Conservation (phyloP, 139 green algal species). For the Coelastrella sp. region DNA sequence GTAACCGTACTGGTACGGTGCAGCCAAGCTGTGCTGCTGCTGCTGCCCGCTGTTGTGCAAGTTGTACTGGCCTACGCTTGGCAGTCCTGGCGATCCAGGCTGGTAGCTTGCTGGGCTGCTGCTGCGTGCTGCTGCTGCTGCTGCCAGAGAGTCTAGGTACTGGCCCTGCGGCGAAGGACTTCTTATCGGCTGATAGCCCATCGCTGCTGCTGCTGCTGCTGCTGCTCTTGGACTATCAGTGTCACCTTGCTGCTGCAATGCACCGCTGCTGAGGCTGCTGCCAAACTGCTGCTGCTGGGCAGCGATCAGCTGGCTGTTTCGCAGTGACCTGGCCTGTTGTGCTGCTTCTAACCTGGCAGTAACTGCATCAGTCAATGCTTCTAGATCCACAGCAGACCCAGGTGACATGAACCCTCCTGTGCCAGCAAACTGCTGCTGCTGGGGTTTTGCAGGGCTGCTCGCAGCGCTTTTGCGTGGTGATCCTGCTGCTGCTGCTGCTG, state of each 20-base stretch:
- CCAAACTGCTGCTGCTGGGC: not conserved
- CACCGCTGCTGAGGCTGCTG: constrained; percentile 23
- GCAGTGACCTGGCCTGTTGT: not conserved
- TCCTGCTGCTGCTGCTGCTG: constrained; percentile 31
- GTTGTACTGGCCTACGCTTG: not conserved
- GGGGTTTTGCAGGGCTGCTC: not conserved
- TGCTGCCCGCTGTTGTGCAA: not conserved
- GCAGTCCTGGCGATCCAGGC: not conserved
- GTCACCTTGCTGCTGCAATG: not conserved
- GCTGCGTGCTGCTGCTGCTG: not conserved
- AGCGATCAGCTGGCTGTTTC: not conserved
- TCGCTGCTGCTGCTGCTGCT: constrained; percentile 16
- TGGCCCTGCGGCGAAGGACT: not conserved
- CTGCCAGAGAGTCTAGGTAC: not conserved
- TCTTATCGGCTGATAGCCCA: not conserved
- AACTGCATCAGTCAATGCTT: constrained; percentile 15
- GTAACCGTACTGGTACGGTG: not conserved
- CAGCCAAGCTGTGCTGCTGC: not conserved
- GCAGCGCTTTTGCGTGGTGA: not conserved
- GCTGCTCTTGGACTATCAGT: not conserved
- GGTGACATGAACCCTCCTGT: constrained; percentile 26
- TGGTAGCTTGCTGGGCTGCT: not conserved
- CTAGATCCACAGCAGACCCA: not conserved
- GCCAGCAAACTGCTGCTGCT: not conserved
- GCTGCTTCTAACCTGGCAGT: not conserved